Evolutionary conservation across 225 moss, liverwort and hornwort genomes (phyloP).

Genomic region (Rhytidiadelphus loreus): DNA sequence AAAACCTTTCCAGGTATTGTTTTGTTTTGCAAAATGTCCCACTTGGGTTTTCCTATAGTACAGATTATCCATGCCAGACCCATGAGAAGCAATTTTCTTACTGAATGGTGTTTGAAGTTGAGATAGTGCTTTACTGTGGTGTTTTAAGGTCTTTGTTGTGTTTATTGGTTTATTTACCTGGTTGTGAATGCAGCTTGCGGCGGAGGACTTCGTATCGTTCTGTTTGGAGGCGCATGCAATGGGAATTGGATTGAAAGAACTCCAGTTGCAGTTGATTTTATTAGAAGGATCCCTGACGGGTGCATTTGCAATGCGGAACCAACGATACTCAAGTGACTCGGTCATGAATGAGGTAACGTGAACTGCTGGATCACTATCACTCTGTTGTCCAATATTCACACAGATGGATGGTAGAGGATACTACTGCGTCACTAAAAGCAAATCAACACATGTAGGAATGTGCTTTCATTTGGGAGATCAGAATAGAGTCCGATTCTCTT

Average conservation of each 20-base stretch:
- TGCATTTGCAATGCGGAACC: constrained; percentile 70
- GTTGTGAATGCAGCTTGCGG: constrained; percentile 59
- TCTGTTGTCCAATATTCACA: neutral
- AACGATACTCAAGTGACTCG: constrained; percentile 59
- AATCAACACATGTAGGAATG: neutral
- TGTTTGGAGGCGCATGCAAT: constrained; percentile 73
- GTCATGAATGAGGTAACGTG: constrained; percentile 52
- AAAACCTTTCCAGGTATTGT: constrained; percentile 80
- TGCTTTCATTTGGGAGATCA: neutral
- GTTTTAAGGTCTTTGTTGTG: neutral
- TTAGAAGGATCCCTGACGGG: constrained; percentile 78
- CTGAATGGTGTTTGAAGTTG: neutral
- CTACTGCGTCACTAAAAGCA: neutral
- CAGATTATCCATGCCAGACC: neutral
- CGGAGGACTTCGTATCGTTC: constrained; percentile 62
- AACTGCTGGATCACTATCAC: neutral
- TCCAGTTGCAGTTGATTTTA: constrained; percentile 87
- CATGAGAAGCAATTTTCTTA: neutral
- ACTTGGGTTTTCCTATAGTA: neutral
- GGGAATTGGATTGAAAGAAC: constrained; percentile 76
- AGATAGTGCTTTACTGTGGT: neutral
- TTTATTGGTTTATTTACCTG: neutral
- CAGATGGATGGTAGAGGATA: neutral
- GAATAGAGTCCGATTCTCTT: neutral
- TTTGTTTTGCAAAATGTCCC: neutral